Percentiles rank a stretch among this genome's conserved stretches.
Evolutionary conservation across 2,329 filamentous ascomycete genomes (phyloP).

Genomic region (Cryoendolithus antarcticus): DNA sequence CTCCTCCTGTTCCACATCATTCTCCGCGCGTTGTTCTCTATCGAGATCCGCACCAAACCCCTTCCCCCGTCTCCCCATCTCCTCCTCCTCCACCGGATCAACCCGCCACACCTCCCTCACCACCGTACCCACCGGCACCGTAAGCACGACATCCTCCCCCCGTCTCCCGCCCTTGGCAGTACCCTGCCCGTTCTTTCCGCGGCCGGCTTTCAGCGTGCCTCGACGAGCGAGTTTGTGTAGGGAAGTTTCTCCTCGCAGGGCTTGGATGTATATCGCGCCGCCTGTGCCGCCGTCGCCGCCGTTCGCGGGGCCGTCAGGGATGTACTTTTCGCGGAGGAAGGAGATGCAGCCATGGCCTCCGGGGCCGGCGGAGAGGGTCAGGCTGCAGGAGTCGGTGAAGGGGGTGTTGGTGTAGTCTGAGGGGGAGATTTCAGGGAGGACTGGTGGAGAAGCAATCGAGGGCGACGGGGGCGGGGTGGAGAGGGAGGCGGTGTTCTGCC

Average conservation of each 20-base stretch:
- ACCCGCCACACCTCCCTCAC: conserved; percentile 67
- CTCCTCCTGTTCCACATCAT: conserved; percentile 8
- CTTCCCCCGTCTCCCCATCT: conserved; percentile 23
- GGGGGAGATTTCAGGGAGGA: conserved; percentile 59
- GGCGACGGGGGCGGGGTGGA: no score
- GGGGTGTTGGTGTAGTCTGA: conserved; percentile 68
- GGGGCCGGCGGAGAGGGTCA: conserved; percentile 64
- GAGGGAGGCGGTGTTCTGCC: conserved; percentile 9
- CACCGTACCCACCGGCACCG: conserved; percentile 86
- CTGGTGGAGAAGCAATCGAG: no score
- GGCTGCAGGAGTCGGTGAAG: conserved; percentile 74
- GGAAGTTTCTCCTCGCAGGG: conserved; percentile 79
- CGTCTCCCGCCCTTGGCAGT: conserved; percentile 61
- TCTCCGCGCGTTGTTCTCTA: conserved; percentile 6
- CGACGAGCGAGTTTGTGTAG: conserved; percentile 79
- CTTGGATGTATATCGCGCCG: conserved; percentile 89
- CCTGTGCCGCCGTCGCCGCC: conserved; percentile 88
- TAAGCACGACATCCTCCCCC: conserved; percentile 76
- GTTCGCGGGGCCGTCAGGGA: conserved; percentile 81
- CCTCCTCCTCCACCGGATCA: conserved; percentile 64
- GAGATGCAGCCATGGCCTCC: conserved; percentile 92
- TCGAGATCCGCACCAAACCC: conserved; percentile 19
- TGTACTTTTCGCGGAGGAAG: conserved; percentile 81
- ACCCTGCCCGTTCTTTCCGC: conserved; percentile 68
- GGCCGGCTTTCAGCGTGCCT: conserved; percentile 59